phyloP scores from a whole-genome alignment of 2,329 filamentous ascomycete species.

The Tolypocladium ovalisporum region DNA sequence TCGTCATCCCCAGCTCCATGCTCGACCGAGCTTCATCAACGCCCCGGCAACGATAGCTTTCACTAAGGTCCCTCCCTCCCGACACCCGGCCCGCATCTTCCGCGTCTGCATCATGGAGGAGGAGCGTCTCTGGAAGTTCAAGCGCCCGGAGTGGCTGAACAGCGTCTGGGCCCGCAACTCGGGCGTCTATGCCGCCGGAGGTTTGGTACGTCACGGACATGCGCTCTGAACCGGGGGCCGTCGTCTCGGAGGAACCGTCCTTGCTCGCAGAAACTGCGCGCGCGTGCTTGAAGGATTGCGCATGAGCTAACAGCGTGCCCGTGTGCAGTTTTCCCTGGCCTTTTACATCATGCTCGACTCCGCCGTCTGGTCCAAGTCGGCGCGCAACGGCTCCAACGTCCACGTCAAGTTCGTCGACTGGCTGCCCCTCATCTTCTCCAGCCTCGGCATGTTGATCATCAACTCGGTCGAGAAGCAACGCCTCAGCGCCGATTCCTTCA shows the following conservation, averaged over 20 bases:
- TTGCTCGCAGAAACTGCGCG: not conserved
- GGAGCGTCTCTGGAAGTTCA: constrained; percentile 57
- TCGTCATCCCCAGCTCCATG: not conserved
- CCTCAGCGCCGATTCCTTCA: constrained; percentile 51
- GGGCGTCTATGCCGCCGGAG: constrained; percentile 52
- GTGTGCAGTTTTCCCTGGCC: constrained; percentile 51
- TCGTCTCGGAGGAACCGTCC: not conserved
- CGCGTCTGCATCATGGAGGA: constrained; percentile 40
- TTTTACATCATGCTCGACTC: constrained; percentile 60
- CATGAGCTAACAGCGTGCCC: not conserved
- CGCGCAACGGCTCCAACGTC: constrained; percentile 44
- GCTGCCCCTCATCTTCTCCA: constrained; percentile 57
- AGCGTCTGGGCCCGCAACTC: constrained; percentile 52
- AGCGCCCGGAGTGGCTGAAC: constrained; percentile 56
- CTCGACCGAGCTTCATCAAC: not conserved
- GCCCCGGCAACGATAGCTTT: not conserved
- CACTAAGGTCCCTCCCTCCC: not conserved
- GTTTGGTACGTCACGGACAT: constrained; percentile 38
- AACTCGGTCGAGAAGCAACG: constrained; percentile 59
- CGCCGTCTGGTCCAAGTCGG: constrained; percentile 54
- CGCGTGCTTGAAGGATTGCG: not conserved
- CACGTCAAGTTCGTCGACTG: constrained; percentile 61
- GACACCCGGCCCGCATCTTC: not conserved
- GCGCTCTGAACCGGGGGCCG: not conserved
- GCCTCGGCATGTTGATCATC: constrained; percentile 60